phyloP scores from a whole-genome alignment of 352 stramenopile genomes.

The Phytophthora megakarya region DNA sequence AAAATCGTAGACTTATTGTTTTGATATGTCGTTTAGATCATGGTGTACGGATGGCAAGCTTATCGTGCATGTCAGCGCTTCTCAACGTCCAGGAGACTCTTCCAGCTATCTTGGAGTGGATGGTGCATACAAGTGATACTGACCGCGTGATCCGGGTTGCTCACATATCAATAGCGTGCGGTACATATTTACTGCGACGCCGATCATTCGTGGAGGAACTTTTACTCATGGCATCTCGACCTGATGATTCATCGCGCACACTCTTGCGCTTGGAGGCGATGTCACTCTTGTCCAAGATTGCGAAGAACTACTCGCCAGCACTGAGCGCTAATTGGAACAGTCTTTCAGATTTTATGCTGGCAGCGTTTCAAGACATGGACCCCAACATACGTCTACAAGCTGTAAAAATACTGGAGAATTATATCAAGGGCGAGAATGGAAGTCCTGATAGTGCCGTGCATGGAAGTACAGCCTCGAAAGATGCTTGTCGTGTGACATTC shows the following conservation, averaged over 20 bases:
- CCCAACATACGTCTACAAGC: constrained; percentile 86
- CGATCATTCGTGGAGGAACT: constrained; percentile 81
- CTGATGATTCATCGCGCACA: constrained; percentile 56
- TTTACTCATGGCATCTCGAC: constrained; percentile 61
- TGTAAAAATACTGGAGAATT: constrained; percentile 89
- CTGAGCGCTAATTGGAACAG: constrained; percentile 73
- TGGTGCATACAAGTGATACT: constrained; percentile 55
- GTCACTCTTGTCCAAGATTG: constrained; percentile 82
- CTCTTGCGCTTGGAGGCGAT: constrained; percentile 81
- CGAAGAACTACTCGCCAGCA: constrained; percentile 81
- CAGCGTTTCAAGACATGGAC: constrained; percentile 83
- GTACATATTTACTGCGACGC: constrained; percentile 55
- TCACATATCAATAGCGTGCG: constrained; percentile 69
- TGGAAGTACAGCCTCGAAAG: neutral
- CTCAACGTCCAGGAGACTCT: constrained; percentile 76
- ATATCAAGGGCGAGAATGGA: constrained; percentile 75
- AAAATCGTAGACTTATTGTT: neutral
- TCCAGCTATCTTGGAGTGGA: constrained; percentile 71
- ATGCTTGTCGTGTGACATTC: constrained; percentile 49
- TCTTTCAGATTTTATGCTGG: constrained; percentile 79
- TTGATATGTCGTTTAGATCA: constrained; percentile 55
- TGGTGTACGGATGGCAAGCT: constrained; percentile 73
- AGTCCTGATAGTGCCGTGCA: constrained; percentile 5
- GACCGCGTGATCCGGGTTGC: constrained; percentile 58
- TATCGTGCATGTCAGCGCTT: constrained; percentile 79